phyloP scores from a whole-genome alignment of 192 early-diverging fungal genomes.

The Fimicolochytrium jonesii region DNA sequence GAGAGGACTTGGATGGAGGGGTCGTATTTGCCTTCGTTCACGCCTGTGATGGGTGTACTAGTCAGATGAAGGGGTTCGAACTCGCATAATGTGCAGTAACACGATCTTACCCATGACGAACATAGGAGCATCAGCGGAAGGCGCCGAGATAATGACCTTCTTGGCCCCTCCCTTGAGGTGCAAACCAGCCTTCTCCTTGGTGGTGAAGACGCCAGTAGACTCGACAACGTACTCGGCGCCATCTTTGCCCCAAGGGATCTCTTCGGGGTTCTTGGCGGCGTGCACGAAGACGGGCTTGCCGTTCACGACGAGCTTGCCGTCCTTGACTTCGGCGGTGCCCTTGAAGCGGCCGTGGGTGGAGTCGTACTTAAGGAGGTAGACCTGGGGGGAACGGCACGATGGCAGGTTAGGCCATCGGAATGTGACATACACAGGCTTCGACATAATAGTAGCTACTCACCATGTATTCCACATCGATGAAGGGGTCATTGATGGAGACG shows the following conservation, averaged over 20 bases:
- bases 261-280: constrained; percentile 71
- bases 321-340: constrained; percentile 71
- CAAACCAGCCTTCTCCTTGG: constrained; percentile 73
- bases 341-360: constrained; percentile 96
- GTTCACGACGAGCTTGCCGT: constrained; percentile 88
- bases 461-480: constrained; percentile 96
- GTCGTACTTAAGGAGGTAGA: constrained; percentile 97
- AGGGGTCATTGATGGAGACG: constrained; percentile 94
- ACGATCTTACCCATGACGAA: constrained; percentile 82
- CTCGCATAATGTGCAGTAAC: too few species aligned
- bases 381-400: too few species aligned
- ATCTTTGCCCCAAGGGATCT: constrained; percentile 83
- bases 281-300: constrained; percentile 73
- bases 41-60: too few species aligned
- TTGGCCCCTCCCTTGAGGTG: constrained; percentile 94
- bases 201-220: constrained; percentile 98
- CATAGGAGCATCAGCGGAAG: constrained; percentile 95
- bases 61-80: too few species aligned
- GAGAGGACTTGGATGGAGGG: constrained; percentile 77
- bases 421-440: too few species aligned
- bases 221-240: constrained; percentile 94
- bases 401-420: too few species aligned
- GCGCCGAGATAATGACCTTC: constrained; percentile 98
- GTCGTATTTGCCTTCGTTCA: constrained; percentile 95
- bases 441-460: too few species aligned